Evolutionary conservation across 176 grass and related monocot species (phyloP).

Genomic region (Dendrocalamus sinicus): DNA sequence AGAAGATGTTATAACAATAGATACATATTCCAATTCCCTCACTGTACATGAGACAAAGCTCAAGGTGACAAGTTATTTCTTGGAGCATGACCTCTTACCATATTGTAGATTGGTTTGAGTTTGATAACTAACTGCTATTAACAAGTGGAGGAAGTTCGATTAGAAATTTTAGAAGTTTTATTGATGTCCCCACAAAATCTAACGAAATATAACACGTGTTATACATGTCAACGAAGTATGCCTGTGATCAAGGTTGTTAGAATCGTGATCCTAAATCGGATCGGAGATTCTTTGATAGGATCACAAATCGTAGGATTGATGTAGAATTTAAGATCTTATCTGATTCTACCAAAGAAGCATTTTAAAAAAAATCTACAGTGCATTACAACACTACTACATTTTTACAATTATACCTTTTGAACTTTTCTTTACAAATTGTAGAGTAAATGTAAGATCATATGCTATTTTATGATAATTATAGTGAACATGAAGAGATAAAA

Average conservation of each 20-base stretch:
- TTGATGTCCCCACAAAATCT: background rate
- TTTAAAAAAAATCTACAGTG: no score
- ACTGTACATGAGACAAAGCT: conserved; percentile 65
- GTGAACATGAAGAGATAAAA: no score
- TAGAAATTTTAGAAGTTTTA: background rate
- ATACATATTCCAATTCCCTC: conserved; percentile 44
- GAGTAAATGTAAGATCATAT: no score
- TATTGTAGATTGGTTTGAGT: background rate
- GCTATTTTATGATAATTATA: no score
- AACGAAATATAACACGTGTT: background rate
- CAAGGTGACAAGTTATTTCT: conserved; percentile 39
- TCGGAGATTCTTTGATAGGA: no score
- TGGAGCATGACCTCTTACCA: background rate
- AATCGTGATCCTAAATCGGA: no score
- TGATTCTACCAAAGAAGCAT: no score
- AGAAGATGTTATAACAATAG: conserved; percentile 62
- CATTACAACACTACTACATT: no score
- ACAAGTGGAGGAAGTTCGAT: background rate
- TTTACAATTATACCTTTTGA: no score
- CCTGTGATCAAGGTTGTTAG: background rate
- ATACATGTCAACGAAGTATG: background rate
- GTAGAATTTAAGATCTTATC: no score
- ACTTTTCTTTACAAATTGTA: no score
- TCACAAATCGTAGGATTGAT: no score
- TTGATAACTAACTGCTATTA: background rate